phyloP scores from a whole-genome alignment of 345 rosid genomes.

The Gossypium thurberi region DNA sequence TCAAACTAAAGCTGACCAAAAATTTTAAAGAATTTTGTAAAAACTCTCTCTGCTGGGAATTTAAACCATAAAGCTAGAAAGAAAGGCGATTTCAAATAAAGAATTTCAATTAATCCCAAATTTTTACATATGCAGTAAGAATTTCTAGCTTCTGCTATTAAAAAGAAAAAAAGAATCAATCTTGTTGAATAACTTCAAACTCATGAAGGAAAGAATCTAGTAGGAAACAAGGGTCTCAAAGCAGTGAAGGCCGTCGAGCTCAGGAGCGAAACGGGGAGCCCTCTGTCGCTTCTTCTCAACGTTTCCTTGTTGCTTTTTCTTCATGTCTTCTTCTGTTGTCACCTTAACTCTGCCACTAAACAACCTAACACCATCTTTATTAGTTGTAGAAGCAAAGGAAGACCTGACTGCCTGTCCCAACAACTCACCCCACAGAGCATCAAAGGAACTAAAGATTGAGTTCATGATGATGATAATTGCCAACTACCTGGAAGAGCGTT shows the following conservation, averaged over 20 bases:
- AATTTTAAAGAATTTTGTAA: background rate
- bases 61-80: too few relatives aligned
- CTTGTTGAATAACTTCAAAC: background rate
- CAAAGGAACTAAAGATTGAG: conserved; percentile 73
- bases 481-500: background rate
- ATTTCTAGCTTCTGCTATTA: background rate
- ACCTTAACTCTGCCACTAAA: background rate
- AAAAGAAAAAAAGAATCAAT: background rate
- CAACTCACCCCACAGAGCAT: conserved; percentile 49
- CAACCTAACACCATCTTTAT: background rate
- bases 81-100: background rate
- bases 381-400: conserved; percentile 14
- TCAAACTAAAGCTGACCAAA: background rate
- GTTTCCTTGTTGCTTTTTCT: conserved; percentile 20
- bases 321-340: background rate
- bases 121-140: background rate
- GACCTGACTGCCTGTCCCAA: conserved; percentile 36
- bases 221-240: conserved; percentile 55
- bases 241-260: conserved; percentile 61
- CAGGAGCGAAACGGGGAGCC: conserved; percentile 44
- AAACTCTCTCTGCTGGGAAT: background rate
- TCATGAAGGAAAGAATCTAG: background rate
- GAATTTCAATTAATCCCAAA: conserved; percentile 1
- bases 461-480: conserved; percentile 34
- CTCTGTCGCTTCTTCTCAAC: conserved; percentile 15